Conservation (phyloP, 164 flowering plant genomes). For the Dillenia turbinata region DNA sequence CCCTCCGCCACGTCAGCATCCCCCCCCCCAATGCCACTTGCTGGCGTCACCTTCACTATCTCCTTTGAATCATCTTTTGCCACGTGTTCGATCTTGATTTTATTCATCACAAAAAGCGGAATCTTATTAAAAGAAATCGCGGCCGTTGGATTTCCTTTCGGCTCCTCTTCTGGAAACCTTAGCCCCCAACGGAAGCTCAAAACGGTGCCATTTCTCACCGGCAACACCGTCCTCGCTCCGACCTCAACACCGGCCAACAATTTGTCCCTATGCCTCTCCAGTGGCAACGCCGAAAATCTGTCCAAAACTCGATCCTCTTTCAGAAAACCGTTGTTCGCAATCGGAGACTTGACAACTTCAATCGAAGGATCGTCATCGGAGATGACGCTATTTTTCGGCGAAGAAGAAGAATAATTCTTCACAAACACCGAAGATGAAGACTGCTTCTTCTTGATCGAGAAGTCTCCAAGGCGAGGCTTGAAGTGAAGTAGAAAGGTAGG, state of each 20-base stretch:
- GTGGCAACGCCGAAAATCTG: too few species aligned
- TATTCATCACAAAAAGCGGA: slow-evolving; percentile 59
- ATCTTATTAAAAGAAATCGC: slow-evolving; percentile 31
- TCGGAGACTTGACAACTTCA: background rate
- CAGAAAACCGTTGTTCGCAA: too few species aligned
- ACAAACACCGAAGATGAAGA: too few species aligned
- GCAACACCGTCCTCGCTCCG: slow-evolving; percentile 50
- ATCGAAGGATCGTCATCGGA: slow-evolving; percentile 9
- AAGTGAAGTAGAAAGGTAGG: slow-evolving; percentile 66
- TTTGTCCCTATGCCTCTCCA: background rate
- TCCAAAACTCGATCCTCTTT: too few species aligned
- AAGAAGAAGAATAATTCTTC: background rate
- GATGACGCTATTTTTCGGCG: slow-evolving; percentile 7
- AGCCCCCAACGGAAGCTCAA: slow-evolving; percentile 61
- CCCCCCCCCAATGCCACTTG: background rate
- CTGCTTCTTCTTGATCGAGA: slow-evolving; percentile 38
- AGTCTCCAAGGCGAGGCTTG: slow-evolving; percentile 65
- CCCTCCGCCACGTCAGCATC: slow-evolving; percentile 32
- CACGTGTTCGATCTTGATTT: slow-evolving; percentile 68
- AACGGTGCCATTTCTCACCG: slow-evolving; percentile 38
- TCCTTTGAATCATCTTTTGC: slow-evolving; percentile 14
- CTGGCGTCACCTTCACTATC: background rate
- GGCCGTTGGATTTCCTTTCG: slow-evolving; percentile 19
- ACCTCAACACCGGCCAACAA: slow-evolving; percentile 43
- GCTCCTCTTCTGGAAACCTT: slow-evolving; percentile 33